A percentile compares a stretch with the other conserved stretches of the same genome.
Conservation (phyloP, 805 yeast species). For the Saccharomycopsis oosterbeekiorum region DNA sequence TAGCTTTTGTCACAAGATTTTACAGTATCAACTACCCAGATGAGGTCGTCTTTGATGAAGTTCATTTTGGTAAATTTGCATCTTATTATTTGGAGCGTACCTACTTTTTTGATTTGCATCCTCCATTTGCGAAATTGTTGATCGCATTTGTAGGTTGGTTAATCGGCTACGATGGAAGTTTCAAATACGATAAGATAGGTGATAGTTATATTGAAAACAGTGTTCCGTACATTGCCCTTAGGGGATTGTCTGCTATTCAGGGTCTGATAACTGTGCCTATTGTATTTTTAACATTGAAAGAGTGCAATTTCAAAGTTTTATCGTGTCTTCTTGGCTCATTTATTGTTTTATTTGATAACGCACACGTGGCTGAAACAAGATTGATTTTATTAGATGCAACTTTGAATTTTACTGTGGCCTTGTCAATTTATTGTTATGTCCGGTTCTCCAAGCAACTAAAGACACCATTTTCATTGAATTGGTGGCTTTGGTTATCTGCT, state of each 20-base stretch:
- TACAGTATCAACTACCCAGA: slow-evolving; percentile 52
- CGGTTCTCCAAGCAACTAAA: slow-evolving; percentile 64
- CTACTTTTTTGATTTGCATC: slow-evolving; percentile 93
- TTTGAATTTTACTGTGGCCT: slow-evolving; percentile 71
- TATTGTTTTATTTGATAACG: slow-evolving; percentile 77
- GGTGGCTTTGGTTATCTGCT: slow-evolving; percentile 82
- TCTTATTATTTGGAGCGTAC: slow-evolving; percentile 26
- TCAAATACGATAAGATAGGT: slow-evolving; percentile 87
- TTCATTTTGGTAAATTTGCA: slow-evolving; percentile 53
- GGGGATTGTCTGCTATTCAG: slow-evolving; percentile 68
- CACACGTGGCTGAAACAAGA: slow-evolving; percentile 84
- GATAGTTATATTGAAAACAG: slow-evolving; percentile 66
- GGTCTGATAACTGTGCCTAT: slow-evolving; percentile 79
- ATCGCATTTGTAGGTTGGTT: slow-evolving; percentile 87
- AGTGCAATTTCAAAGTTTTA: slow-evolving; percentile 67
- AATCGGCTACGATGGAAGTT: slow-evolving; percentile 83
- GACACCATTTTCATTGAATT: slow-evolving; percentile 52
- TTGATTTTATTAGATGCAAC: slow-evolving; percentile 89
- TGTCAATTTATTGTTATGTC: slow-evolving; percentile 68
- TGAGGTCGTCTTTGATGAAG: slow-evolving; percentile 80
- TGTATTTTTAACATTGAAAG: slow-evolving; percentile 77
- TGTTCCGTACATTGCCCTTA: slow-evolving; percentile 79
- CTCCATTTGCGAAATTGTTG: slow-evolving; percentile 91
- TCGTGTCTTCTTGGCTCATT: slow-evolving; percentile 71
- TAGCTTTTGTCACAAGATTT: slow-evolving; percentile 62